Base-by-base conservation (phyloP, 768 basidiomycete species). In the Mycena filopes region DNA sequence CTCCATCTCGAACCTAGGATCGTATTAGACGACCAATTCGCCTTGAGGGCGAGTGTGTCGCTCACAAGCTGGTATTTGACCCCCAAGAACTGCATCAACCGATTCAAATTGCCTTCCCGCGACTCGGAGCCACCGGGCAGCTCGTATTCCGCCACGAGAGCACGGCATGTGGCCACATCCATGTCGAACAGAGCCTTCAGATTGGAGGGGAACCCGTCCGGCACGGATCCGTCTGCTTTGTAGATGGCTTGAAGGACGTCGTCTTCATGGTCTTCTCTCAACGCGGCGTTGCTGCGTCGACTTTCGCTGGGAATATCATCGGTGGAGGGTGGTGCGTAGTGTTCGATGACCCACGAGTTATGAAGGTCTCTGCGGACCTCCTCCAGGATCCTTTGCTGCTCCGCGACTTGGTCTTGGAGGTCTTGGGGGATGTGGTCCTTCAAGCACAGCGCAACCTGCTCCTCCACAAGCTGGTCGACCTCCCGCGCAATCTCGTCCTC, bases 171-270 rank as follows among this genome's bases (percentile, higher is more conserved):
- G 4, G 70, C 57, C 15, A 41, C 75, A 63, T 87, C 83, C 48
- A 89, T 72, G 28, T 72, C 70, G 68, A 88, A 87, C n/a, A 91
- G 76, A 0, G 77, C 79, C 16, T 79, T 73, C 18, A 89, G 77
- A 59, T 83, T 84, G 65, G 81, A 81, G 8, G 89, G 89, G 70
- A 84, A 91, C 16, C 73, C 68, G 11, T 66, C 50, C 72, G 86
- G 86, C 48, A 86, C 76, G 28, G 73, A 72, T 16, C 87, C 88
- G 59, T 85, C 75, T 7, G 75, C 23, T 76, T 80, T 84, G 67
- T 81, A 81, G 43, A 89, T 83, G 0, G 82, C 82, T 40, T 82
- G 79, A 3, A 89, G 76, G 16, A 63, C 70, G 5, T 80, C 81
- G 38, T 82, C 75, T 2, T 77, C 70, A 40, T 82, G 80, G 42